phyloP scores from a whole-genome alignment of 2,329 filamentous ascomycete genomes.

The Aaosphaeria pasadenensis region DNA sequence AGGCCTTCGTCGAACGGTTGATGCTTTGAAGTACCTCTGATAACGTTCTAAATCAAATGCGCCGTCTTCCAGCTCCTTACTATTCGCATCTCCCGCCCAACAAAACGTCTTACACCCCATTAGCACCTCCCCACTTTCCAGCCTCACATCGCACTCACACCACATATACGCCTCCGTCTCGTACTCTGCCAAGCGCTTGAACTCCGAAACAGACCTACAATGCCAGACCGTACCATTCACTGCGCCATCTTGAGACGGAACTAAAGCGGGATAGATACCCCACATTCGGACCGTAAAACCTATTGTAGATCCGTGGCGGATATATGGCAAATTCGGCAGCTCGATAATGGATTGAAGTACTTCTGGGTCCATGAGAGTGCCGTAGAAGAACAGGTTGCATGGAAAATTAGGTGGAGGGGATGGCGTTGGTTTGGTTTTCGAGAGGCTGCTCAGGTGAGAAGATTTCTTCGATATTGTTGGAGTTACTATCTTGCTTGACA shows the following conservation, averaged over 20 bases:
- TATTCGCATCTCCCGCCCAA: constrained; percentile 17
- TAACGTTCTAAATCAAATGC: constrained; percentile 21
- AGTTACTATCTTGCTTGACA: too few species aligned
- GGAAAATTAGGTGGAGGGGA: constrained; percentile 12
- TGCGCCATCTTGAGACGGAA: constrained; percentile 4
- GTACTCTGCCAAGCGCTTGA: background rate
- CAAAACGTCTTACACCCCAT: constrained; percentile 14
- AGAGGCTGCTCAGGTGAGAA: too few species aligned
- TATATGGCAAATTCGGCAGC: constrained; percentile 9
- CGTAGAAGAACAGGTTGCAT: constrained; percentile 31
- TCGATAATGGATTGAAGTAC: constrained; percentile 25
- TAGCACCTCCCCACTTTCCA: constrained; percentile 6
- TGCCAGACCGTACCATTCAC: constrained; percentile 14
- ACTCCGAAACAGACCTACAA: background rate
- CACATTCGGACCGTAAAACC: constrained; percentile 29
- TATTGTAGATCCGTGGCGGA: constrained; percentile 13
- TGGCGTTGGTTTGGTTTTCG: too few species aligned
- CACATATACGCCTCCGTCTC: background rate
- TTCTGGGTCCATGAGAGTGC: constrained; percentile 29
- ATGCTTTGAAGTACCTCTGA: constrained; percentile 18
- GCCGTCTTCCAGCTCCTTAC: constrained; percentile 19
- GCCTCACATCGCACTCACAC: background rate
- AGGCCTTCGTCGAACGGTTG: background rate
- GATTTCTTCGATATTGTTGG: too few species aligned
- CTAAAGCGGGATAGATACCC: constrained; percentile 29